phyloP scores from a whole-genome alignment of 176 grass and related monocot genomes.

The Bromus sterilis region DNA sequence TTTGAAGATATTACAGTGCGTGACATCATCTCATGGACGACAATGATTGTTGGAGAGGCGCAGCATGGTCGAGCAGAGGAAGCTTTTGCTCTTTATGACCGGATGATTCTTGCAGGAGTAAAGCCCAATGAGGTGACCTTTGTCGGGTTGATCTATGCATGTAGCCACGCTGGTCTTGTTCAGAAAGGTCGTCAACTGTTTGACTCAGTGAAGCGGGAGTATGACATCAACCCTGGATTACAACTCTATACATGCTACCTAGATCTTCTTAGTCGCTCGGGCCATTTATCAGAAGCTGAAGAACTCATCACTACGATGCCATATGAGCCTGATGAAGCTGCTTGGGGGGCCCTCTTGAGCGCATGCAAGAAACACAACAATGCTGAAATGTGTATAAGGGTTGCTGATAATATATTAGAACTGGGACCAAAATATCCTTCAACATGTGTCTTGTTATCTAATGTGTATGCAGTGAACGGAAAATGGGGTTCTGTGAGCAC shows the following conservation, averaged over 20 bases:
- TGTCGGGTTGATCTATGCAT: conserved; percentile 80
- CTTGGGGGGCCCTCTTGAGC: conserved; percentile 64
- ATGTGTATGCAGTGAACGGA: conserved; percentile 62
- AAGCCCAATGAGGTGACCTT: conserved; percentile 90
- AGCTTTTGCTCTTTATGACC: conserved; percentile 48
- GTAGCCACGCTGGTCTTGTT: conserved; percentile 86
- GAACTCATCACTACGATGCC: conserved; percentile 64
- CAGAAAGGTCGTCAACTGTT: conserved; percentile 69
- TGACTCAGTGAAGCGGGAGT: conserved; percentile 56
- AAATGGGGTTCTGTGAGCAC: conserved; percentile 65
- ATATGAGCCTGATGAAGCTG: conserved; percentile 64
- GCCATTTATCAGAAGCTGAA: conserved; percentile 70
- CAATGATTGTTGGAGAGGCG: conserved; percentile 85
- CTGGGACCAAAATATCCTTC: conserved; percentile 69
- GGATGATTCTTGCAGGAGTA: conserved; percentile 54
- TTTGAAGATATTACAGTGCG: conserved; percentile 41
- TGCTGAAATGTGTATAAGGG: conserved; percentile 49
- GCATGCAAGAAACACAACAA: conserved; percentile 76
- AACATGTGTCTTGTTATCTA: conserved; percentile 83
- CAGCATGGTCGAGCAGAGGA: conserved; percentile 58
- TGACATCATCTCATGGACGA: conserved; percentile 75
- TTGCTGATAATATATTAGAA: conserved; percentile 58
- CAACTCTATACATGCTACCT: conserved; percentile 88
- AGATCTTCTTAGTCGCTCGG: conserved; percentile 82
- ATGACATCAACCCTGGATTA: conserved; percentile 63